Evolutionary conservation across 148 eudicot genomes (phyloP), one percentile per base, ranked within the genome.

Genomic region (Camellia sinensis): DNA sequence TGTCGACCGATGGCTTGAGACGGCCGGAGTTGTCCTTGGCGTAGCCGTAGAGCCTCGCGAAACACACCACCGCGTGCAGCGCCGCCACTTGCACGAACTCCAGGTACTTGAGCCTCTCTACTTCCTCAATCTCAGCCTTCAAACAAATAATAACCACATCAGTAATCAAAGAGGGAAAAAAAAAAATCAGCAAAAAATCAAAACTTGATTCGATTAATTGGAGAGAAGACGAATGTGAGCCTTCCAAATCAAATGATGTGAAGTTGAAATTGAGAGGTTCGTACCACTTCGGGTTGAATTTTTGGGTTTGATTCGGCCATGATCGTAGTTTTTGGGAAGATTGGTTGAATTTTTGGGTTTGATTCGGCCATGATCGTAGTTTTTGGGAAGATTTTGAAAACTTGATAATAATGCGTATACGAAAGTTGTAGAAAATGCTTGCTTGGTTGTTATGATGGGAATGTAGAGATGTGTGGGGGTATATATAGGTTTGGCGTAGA

Each of bases 1-100:
- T 84, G 86, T 94, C 89, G 11, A 97, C 93, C 41, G 97, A 89
- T 6, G 97, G 91, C 87, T 97, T 97, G 73, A 97, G 77, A 6
- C 97, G 94, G 14, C 99, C 99, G 1, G 95, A 82, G 76, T 92
- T 97, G 44, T 92, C 97, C 93, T 94, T 97, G 13, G 99, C 99
- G 46, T 89, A 89, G 17, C 77, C 84, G 72, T 97, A 97, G 3
- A 91, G 86, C 78, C 84, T 97, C 7, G 94, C 80, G 80, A 91
- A 91, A 73, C 86, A 88, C 63, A 94, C 19, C 75, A 91, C 70
- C 10, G 96, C 91, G 48, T 91, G 91, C 5, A 97, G 77, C 0
- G 94, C 80, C 19, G 89, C 93, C 19, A 84, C 83, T 46, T 94
- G 93, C 57, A 97, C 93, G 75, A 97, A 97, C 68, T 91, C 90